phyloP scores from a whole-genome alignment of 2,329 filamentous ascomycete species.

The Colletotrichum liriopes region DNA sequence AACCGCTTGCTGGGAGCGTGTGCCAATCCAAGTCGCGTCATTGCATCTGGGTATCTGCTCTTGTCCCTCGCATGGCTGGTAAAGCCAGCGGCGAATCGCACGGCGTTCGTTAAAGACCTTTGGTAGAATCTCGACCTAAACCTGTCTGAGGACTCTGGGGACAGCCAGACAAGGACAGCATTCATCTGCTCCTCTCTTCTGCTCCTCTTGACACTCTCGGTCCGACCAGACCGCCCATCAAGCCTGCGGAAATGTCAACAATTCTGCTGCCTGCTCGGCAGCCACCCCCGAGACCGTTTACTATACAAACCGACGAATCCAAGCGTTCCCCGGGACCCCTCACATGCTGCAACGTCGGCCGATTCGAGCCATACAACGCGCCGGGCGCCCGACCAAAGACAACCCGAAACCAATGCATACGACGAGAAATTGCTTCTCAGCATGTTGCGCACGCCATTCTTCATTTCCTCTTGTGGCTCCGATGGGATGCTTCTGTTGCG shows the following conservation, averaged over 20 bases:
- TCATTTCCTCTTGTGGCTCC: neutral
- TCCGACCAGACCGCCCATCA: neutral
- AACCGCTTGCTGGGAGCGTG: neutral
- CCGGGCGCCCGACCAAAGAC: neutral
- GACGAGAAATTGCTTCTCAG: neutral
- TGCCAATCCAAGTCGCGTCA: accelerated
- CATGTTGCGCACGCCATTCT: neutral
- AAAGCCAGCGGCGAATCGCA: neutral
- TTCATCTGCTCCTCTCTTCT: too few species aligned
- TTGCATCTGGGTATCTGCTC: neutral
- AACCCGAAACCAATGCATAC: neutral
- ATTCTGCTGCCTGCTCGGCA: conserved; percentile 39
- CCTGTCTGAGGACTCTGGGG: neutral
- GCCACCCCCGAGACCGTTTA: neutral
- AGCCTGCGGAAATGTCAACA: neutral
- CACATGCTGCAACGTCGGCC: neutral
- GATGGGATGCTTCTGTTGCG: neutral
- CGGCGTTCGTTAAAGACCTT: too few species aligned
- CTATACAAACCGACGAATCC: conserved; percentile 21
- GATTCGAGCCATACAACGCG: neutral
- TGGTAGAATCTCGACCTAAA: too few species aligned
- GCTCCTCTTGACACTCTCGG: neutral
- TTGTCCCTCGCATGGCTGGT: neutral
- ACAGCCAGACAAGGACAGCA: neutral
- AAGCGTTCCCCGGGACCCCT: neutral